Base-by-base conservation (phyloP, 176 grass and related monocot genomes). In the Tillandsia fasciculata region DNA sequence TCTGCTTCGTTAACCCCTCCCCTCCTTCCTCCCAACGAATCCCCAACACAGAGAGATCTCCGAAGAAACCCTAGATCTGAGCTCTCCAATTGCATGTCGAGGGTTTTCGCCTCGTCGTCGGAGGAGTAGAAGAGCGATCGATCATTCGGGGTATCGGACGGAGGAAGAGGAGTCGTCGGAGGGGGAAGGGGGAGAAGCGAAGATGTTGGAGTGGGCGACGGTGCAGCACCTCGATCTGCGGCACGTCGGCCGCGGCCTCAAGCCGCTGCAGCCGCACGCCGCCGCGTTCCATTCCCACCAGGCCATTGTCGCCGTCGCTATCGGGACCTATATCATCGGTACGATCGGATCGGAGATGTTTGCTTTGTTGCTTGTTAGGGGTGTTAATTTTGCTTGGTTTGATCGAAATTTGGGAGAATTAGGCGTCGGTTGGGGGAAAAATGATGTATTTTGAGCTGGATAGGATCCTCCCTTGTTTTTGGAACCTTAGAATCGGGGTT, bases 211-310 rank as follows among this genome's bases (percentile, higher is more conserved):
- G 78, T 93, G 94, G 94, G 71, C 81, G 70, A 93, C 89, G 82
- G 89, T 99, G 77, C 94, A 99, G 69, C 94, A 99, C 77, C 72
- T 99, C 77, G 94, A 99, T 63, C 84, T 99, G 61, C 84, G 94
- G 72, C 94, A 99, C 79, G 82, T 91, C 53, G 94, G 86, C 52
- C 89, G 86, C 54, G 86, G 89, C 76, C 82, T 83, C 66, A 88
- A 86, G 79, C 80, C 89, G 72, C 81, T 87, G 76, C 89, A 99
- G 84, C 94, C 87, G 65, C 94, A 93, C 79, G 85, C 80, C 77
- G 84, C 89, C 51, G 69, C 79, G 66, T 93, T 99, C 84, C 90
- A 88, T 65, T 61, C 86, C 33, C 78, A 77, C 28, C 94, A 99
- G 76, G 89, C 89, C 77, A 84, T 99, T 69, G 79, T 99, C 48